Evolutionary conservation across 257 asterid genomes (phyloP).

Genomic region (Solanum virginianum): DNA sequence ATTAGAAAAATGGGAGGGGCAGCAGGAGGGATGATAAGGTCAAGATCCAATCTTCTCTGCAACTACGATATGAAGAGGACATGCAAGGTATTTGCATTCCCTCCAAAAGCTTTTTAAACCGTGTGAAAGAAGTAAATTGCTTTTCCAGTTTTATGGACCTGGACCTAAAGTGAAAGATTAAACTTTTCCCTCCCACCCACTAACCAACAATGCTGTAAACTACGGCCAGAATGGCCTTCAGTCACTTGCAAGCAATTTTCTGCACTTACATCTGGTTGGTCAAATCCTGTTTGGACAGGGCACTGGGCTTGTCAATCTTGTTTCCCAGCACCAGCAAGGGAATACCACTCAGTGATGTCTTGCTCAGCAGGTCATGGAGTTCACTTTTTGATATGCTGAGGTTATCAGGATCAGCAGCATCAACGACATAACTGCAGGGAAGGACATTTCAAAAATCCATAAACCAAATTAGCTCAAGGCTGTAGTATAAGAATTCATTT

Average conservation of each 20-base stretch:
- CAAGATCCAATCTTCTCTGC: not conserved
- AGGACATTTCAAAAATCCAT: not conserved
- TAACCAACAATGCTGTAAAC: not conserved
- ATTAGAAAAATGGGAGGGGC: not conserved
- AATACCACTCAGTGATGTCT: slow-evolving; percentile 78
- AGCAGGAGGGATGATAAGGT: not conserved
- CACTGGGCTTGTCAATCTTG: slow-evolving; percentile 77
- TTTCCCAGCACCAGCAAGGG: slow-evolving; percentile 90
- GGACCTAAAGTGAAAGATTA: not conserved
- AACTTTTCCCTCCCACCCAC: not conserved
- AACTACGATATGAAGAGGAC: not conserved
- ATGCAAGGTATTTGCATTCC: not conserved
- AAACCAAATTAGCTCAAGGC: not conserved
- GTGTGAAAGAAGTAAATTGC: not conserved
- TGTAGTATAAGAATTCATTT: not conserved
- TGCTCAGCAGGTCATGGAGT: slow-evolving; percentile 84
- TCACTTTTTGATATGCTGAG: slow-evolving; percentile 67
- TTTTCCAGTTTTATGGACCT: not conserved
- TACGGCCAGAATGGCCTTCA: not conserved
- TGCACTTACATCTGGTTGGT: slow-evolving; percentile 77
- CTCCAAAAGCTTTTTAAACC: not conserved
- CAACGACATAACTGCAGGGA: slow-evolving; percentile 77
- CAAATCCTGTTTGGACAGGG: slow-evolving; percentile 69
- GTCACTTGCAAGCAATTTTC: not conserved
- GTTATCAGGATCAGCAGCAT: slow-evolving; percentile 93